These are phyloP conservation scores for Bryopsis sp. DNA, from an alignment of 139 green algal species.

Conservation along the genomic window DNA sequence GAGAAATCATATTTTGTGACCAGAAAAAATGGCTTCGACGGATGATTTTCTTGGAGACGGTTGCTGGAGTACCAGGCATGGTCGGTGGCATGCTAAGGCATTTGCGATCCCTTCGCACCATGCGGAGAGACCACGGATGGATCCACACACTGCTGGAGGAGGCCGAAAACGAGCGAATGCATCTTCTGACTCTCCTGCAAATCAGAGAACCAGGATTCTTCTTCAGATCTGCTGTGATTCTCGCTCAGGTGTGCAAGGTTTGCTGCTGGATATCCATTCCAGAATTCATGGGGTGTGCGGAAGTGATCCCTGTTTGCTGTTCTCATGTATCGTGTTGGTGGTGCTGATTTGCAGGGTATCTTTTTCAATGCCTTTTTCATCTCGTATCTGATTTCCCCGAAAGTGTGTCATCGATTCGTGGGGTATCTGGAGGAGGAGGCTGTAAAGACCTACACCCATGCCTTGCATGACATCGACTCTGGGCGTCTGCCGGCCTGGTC, in stretches of 20 bases:
- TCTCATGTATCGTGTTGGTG: background rate
- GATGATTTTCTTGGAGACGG: conserved; percentile 87
- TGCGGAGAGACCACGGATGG: conserved; percentile 40
- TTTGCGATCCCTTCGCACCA: conserved; percentile 54
- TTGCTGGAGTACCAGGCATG: conserved; percentile 87
- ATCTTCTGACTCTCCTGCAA: conserved; percentile 91
- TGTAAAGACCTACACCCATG: conserved; percentile 85
- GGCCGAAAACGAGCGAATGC: conserved; percentile 93
- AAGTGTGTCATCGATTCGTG: conserved; percentile 73
- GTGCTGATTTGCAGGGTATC: conserved; percentile 42
- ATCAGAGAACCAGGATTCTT: conserved; percentile 56
- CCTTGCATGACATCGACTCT: conserved; percentile 52
- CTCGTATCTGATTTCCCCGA: conserved; percentile 70
- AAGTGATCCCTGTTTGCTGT: background rate
- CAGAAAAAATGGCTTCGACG: conserved; percentile 30
- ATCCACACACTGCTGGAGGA: conserved; percentile 95
- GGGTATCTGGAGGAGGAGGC: conserved; percentile 95
- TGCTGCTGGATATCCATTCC: too few species aligned
- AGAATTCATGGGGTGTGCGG: too few species aligned
- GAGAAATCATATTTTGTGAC: too few species aligned
- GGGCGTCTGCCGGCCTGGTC: conserved; percentile 62
- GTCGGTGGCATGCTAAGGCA: conserved; percentile 86
- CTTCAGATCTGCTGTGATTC: conserved; percentile 73
- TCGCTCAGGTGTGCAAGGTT: conserved; percentile 35
- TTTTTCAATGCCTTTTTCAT: conserved; percentile 85